A percentile compares a stretch with the other conserved stretches of the same genome.
These are phyloP conservation scores for Cordia subcordata DNA, from an alignment of 257 asterid genomes.

Conservation along the genomic window DNA sequence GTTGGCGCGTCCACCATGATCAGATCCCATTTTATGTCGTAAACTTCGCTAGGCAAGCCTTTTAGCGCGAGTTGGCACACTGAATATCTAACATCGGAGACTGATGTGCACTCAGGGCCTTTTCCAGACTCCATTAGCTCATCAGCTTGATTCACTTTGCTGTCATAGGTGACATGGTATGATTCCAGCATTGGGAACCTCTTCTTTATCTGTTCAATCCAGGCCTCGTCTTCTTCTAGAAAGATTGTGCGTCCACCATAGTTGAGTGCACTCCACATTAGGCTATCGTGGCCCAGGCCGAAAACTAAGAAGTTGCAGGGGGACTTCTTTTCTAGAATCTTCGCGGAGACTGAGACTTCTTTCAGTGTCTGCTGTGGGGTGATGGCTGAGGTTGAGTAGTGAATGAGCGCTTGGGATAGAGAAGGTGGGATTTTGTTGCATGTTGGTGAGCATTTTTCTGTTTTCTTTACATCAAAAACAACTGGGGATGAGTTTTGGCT, in stretches of 20 bases:
- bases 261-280: slow-evolving; percentile 87
- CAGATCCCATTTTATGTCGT: slow-evolving; percentile 62
- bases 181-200: slow-evolving; percentile 73
- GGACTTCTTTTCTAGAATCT: slow-evolving; percentile 44
- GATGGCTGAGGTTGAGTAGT: slow-evolving; percentile 70
- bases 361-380: slow-evolving; percentile 76
- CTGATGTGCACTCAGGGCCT: slow-evolving; percentile 66
- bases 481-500: slow-evolving; percentile 1
- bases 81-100: slow-evolving; percentile 53
- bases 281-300: slow-evolving; percentile 87
- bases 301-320: slow-evolving; percentile 80
- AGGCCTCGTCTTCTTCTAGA: slow-evolving; percentile 70
- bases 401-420: slow-evolving; percentile 55
- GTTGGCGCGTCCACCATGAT: slow-evolving; percentile 95
- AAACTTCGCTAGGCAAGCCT: slow-evolving; percentile 55
- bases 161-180: slow-evolving; percentile 55
- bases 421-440: slow-evolving; percentile 64
- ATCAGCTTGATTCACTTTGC: slow-evolving; percentile 55
- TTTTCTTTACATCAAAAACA: not conserved
- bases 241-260: slow-evolving; percentile 72
- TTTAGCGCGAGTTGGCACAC: slow-evolving; percentile 74
- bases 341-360: slow-evolving; percentile 60
- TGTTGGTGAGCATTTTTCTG: slow-evolving; percentile 21
- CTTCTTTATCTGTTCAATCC: slow-evolving; percentile 62
- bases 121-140: slow-evolving; percentile 50